Base-by-base conservation (phyloP, 2,329 filamentous ascomycete genomes). In the Keithomyces neogunnii region DNA sequence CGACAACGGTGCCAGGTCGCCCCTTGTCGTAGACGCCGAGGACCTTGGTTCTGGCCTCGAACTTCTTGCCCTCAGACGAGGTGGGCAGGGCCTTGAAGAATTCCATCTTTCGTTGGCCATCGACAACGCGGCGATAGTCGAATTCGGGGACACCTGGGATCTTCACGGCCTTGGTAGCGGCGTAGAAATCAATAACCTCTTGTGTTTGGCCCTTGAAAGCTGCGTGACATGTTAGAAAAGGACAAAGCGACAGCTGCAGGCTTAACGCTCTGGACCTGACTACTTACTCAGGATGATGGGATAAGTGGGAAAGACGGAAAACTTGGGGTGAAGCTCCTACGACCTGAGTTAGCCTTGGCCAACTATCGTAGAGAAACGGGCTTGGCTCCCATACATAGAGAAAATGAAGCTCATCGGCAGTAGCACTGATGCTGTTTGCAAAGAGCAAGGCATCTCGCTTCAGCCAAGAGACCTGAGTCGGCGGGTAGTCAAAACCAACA, bases 11-110 rank as follows among this genome's bases (percentile, higher is more conserved):
- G 52, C 88, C 88, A 0, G 88, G 81, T 59, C 88, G 86, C 61
- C 89, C 89, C 75, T 95, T 95, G 73, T 95, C 89, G 68, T 93
- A 95, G 38, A 95, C 87, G 48, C 89, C 89, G 26, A 95, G 68
- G 29, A 95, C 86, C 65, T 86, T 90, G 62, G 77, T 83, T 59
- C 86, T 80, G 56, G 88, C 71, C 74, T 93, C 86, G 67, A 95
- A 93, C 56, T 79, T 81, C 57, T 75, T 76, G 54, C 88, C 89
- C 9, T 75, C 82, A 39, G 85, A 90, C 5, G 80, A 80, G 1
- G 84, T 70, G 10, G 89, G 89, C 4, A 95, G 76, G 6, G 84
- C 81, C 71, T 89, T 89, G 66, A 88, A 71, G 69, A 93, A 85
- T 52, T 85, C 78, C 56, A 95, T 81, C 63, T 82, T 83, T 62